Evolutionary conservation across 257 asterid species (phyloP).

Genomic region (Lithospermum erythrorhizon): DNA sequence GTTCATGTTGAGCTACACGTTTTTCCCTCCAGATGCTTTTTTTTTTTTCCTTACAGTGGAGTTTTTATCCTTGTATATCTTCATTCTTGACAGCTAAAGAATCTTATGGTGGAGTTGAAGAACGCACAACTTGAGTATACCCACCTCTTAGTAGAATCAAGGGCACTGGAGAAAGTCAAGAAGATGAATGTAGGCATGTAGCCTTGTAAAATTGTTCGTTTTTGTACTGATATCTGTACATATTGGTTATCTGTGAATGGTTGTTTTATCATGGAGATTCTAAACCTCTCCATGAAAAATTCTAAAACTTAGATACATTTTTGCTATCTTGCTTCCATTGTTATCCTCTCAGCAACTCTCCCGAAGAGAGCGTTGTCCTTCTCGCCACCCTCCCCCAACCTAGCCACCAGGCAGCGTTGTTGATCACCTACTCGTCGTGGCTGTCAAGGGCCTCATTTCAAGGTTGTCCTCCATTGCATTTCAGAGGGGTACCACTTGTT

Average conservation of each 20-base stretch:
- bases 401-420: too few relatives aligned
- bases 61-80: not conserved
- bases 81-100: not conserved
- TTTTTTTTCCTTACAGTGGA: not conserved
- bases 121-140: constrained; percentile 10
- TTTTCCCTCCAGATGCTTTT: not conserved
- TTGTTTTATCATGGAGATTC: not conserved
- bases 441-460: too few relatives aligned
- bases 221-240: not conserved
- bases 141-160: constrained; percentile 13
- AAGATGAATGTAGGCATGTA: not conserved
- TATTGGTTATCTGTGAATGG: not conserved
- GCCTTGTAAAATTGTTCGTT: not conserved
- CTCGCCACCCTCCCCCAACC: too few relatives aligned
- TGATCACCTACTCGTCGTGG: too few relatives aligned
- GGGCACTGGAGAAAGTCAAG: constrained; percentile 7
- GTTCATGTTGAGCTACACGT: not conserved
- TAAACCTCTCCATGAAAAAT: too few relatives aligned
- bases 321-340: not conserved
- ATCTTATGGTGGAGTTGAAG: not conserved
- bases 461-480: too few relatives aligned
- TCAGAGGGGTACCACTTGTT: too few relatives aligned
- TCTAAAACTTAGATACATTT: too few relatives aligned
- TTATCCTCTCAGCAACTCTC: too few relatives aligned
- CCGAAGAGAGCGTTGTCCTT: too few relatives aligned